These are phyloP conservation scores for Moesziomyces aphidis DNA, from an alignment of 1,284 basidiomycete genomes.

Conservation along the genomic window DNA sequence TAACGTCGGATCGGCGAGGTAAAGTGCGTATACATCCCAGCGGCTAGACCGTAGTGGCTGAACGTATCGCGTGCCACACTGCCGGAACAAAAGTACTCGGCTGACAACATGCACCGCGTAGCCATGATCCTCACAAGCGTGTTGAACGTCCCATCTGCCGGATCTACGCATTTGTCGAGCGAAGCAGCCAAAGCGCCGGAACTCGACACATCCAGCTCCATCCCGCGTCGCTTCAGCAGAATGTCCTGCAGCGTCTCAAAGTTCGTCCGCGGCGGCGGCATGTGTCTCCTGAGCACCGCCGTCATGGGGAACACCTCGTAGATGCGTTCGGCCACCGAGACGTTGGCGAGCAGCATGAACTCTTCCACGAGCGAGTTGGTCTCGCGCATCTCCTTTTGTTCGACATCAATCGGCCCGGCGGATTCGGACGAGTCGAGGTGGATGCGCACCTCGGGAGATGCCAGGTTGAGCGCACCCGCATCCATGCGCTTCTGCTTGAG, in stretches of 20 bases:
- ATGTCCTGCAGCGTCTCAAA: conserved; percentile 97
- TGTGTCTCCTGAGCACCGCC: conserved; percentile 91
- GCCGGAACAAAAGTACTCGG: conserved; percentile 97
- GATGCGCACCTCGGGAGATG: conserved; percentile 96
- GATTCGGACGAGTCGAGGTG: conserved; percentile 92
- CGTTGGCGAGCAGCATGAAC: conserved; percentile 98
- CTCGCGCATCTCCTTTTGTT: conserved; percentile 91
- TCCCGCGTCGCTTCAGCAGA: conserved; percentile 83
- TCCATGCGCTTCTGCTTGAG: conserved; percentile 88
- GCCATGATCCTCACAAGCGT: conserved; percentile 99
- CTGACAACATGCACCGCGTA: conserved; percentile 96
- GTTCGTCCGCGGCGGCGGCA: conserved; percentile 90
- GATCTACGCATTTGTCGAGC: conserved; percentile 83
- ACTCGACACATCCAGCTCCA: conserved; percentile 90
- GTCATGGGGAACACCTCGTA: conserved; percentile 96
- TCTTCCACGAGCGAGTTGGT: conserved; percentile 98
- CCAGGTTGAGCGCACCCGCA: conserved; percentile 94
- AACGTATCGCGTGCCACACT: conserved; percentile 92
- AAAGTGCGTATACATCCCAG: conserved; percentile 97
- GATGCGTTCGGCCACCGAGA: conserved; percentile 90
- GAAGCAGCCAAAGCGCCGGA: conserved; percentile 91
- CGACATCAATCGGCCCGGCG: conserved; percentile 95
- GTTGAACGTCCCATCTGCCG: conserved; percentile 81
- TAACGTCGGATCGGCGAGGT: conserved; percentile 71
- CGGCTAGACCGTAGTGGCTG: conserved; percentile 95